phyloP scores from a whole-genome alignment of 192 early-diverging fungal species.

The Backusella australiensis region DNA sequence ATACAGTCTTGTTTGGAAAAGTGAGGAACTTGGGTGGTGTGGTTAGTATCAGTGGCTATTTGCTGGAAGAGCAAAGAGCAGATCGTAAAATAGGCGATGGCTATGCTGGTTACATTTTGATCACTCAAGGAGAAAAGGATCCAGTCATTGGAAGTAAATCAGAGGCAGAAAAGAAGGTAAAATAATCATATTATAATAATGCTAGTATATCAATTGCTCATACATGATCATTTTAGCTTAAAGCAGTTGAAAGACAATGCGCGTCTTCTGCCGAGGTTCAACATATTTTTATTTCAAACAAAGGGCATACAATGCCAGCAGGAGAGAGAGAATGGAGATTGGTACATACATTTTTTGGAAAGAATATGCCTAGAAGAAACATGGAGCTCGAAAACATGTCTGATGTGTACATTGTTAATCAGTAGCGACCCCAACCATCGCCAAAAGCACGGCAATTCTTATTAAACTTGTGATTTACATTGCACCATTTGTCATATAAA shows the following conservation, averaged over 20 bases:
- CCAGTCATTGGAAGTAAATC: slow-evolving; percentile 32
- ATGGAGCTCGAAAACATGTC: slow-evolving; percentile 57
- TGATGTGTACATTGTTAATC: slow-evolving; percentile 62
- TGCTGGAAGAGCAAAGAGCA: slow-evolving; percentile 40
- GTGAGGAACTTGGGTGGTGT: slow-evolving; percentile 48
- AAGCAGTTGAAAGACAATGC: slow-evolving; percentile 36
- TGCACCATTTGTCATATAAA: slow-evolving; percentile 40
- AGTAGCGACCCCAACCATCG: slow-evolving; percentile 32
- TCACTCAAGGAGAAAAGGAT: slow-evolving; percentile 64
- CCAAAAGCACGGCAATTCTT: slow-evolving; percentile 22
- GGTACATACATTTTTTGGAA: slow-evolving; percentile 64
- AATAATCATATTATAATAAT: neutral
- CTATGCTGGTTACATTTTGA: slow-evolving; percentile 43
- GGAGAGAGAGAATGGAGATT: slow-evolving; percentile 57
- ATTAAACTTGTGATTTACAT: neutral
- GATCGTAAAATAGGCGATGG: slow-evolving; percentile 21
- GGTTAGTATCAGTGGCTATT: slow-evolving; percentile 60
- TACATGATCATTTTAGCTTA: slow-evolving; percentile 9
- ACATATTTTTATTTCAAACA: slow-evolving; percentile 49
- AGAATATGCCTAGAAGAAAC: slow-evolving; percentile 50
- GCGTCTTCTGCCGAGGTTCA: slow-evolving; percentile 25
- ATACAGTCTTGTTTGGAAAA: slow-evolving; percentile 56
- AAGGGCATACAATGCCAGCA: slow-evolving; percentile 62
- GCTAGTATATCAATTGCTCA: neutral
- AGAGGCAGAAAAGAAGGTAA: slow-evolving; percentile 38